Base-by-base conservation (phyloP, 148 eudicot genomes). In the Vaccinium macrocarpon region DNA sequence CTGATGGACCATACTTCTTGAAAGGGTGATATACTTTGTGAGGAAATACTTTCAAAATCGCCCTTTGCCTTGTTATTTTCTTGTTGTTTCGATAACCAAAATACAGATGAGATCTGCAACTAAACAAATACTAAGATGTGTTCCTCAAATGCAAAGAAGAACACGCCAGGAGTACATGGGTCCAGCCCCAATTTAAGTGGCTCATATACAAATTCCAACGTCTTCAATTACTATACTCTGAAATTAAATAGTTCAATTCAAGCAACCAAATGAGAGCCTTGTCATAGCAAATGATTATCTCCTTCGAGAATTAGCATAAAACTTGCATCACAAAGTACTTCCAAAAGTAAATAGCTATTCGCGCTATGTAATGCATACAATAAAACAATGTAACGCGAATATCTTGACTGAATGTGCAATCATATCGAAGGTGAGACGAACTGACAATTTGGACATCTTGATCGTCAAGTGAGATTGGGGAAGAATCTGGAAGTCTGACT, bases 401-500 rank as follows among this genome's bases (percentile, higher is more conserved):
- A 35, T 14, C 70, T 29, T 52, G 71, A 62, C 66, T 35, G 7
- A 42, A 82, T 10, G 70, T 42, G 23, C 83, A 38, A 70, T 42
- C 81, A 23, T 23, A 53, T 38, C 13, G 19, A 85, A 77, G 13
- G 74, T 51, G 49, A 79, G 19, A 73, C 18, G 68, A 88, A 90
- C 99, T 89, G 27, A 95, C 99, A 88, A 97, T 92, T 79, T 92
- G 95, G 85, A 94, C 98, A 88, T 97, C 99, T 81, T 95, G 98
- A 77, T 95, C 99, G 81, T 97, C 99, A 56, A 97, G 91, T 15
- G 98, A 88, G 13, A 95, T 92, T 8, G 91, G 91, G 9, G 92
- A 83, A 64, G 94, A 91, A 85, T 92, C 92, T 50, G 98, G 98
- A 59, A 97, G 89, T 88, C 94, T 88, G 81, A 93, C 99, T 87